Percentiles rank a stretch among this genome's conserved stretches.
phyloP scores from a whole-genome alignment of 2,329 filamentous ascomycete species.

The Gliomastix tumulicola region DNA sequence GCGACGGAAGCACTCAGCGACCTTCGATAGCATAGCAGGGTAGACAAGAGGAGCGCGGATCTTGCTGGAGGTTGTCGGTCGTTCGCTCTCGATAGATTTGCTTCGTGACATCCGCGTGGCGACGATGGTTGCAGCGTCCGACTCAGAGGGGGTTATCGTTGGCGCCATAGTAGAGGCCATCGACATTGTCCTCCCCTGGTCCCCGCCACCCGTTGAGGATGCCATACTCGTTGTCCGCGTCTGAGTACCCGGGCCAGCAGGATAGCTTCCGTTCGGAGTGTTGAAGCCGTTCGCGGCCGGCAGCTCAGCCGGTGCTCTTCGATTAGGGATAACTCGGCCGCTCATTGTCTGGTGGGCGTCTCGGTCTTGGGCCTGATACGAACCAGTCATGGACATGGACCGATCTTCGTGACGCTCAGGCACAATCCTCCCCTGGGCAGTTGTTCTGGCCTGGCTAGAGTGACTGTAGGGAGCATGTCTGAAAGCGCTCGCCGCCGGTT shows the following conservation, averaged over 20 bases:
- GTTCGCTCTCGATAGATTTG: constrained; percentile 46
- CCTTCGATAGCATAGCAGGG: constrained; percentile 85
- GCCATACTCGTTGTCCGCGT: constrained; percentile 56
- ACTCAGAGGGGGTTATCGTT: constrained; percentile 60
- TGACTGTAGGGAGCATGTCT: constrained; percentile 68
- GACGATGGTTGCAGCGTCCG: constrained; percentile 37
- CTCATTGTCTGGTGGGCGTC: constrained; percentile 89
- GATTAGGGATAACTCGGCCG: constrained; percentile 80
- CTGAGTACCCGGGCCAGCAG: constrained; percentile 42
- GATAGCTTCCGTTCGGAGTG: constrained; percentile 26
- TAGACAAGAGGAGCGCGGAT: constrained; percentile 81
- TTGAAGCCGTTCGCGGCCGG: constrained; percentile 28
- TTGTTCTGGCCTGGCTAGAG: constrained; percentile 63
- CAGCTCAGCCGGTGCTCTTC: constrained; percentile 37
- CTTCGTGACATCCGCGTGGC: constrained; percentile 49
- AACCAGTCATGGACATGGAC: constrained; percentile 92
- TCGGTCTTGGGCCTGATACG: constrained; percentile 58
- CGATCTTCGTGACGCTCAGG: constrained; percentile 89
- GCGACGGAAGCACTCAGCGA: constrained; percentile 86
- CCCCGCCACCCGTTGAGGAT: constrained; percentile 39
- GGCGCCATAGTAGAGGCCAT: constrained; percentile 81
- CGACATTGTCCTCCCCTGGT: constrained; percentile 68
- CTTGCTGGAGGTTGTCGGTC: constrained; percentile 49
- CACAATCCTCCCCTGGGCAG: constrained; percentile 83
- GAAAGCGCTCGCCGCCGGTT: constrained; percentile 66